A percentile compares a stretch with the other conserved stretches of the same genome.
phyloP scores from a whole-genome alignment of 1,139 yeast species.

The Taiozyma onychis region DNA sequence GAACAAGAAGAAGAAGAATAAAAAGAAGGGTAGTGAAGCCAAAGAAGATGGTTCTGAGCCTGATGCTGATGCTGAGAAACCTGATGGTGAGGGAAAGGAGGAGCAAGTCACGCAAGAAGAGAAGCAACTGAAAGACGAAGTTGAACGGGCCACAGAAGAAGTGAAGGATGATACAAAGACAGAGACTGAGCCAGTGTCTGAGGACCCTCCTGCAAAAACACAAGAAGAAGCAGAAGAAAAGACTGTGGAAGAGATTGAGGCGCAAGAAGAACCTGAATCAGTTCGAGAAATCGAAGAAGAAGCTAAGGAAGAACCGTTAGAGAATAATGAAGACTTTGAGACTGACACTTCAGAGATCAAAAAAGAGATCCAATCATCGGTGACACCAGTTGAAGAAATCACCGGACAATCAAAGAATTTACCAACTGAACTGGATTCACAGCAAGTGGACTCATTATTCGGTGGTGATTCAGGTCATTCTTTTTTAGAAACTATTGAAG shows the following conservation, averaged over 20 bases:
- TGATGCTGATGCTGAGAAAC: slow-evolving; percentile 3
- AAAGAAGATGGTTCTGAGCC: slow-evolving; percentile 8
- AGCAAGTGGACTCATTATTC: slow-evolving; percentile 12
- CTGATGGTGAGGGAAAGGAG: slow-evolving; percentile 4
- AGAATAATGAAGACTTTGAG: neutral
- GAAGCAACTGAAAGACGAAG: no score
- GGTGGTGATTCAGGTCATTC: slow-evolving; percentile 18
- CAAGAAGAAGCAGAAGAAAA: slow-evolving; percentile 7
- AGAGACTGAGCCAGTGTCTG: slow-evolving; percentile 5
- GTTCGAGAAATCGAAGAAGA: neutral
- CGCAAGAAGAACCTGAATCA: neutral
- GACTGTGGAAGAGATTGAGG: neutral
- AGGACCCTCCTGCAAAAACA: neutral
- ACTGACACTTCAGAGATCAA: neutral
- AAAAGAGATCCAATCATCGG: neutral
- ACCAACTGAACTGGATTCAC: neutral
- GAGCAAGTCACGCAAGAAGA: neutral
- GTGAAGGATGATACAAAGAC: neutral
- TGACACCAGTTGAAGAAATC: slow-evolving; percentile 1
- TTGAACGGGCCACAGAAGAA: neutral
- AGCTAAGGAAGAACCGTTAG: neutral
- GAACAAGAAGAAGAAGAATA: slow-evolving; percentile 41
- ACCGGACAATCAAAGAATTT: neutral
- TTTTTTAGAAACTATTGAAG: slow-evolving; percentile 27
- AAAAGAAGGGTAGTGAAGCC: slow-evolving; percentile 20